Conservation (phyloP, 2,329 filamentous ascomycete genomes). For the Trichoderma pleuroti region DNA sequence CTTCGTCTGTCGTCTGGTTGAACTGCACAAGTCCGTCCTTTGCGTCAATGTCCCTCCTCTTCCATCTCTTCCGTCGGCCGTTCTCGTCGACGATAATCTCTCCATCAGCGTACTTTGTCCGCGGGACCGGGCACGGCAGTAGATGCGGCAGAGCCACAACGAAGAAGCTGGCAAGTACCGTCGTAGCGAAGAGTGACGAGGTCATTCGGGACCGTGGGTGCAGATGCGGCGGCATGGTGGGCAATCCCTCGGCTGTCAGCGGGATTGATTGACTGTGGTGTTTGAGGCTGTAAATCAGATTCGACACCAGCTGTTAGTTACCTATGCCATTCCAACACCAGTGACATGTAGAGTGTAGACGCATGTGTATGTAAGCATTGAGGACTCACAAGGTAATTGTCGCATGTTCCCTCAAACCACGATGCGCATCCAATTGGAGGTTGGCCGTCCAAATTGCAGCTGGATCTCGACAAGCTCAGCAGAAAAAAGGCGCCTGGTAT, state of each 20-base stretch:
- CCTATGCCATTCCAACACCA: neutral
- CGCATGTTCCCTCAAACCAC: constrained; percentile 22
- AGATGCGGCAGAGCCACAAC: constrained; percentile 89
- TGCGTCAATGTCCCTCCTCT: constrained; percentile 38
- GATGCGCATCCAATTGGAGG: constrained; percentile 9
- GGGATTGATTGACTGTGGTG: neutral
- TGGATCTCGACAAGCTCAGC: neutral
- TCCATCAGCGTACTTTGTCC: constrained; percentile 71
- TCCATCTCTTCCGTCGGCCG: constrained; percentile 44
- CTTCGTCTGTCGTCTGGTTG: constrained; percentile 37
- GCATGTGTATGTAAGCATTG: neutral
- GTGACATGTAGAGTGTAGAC: neutral
- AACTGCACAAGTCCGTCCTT: constrained; percentile 50
- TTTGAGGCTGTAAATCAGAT: neutral
- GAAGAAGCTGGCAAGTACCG: constrained; percentile 81
- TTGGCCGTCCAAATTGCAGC: neutral
- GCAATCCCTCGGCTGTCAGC: constrained; percentile 15
- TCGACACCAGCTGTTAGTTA: neutral
- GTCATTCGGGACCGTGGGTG: constrained; percentile 93
- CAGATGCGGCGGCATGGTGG: constrained; percentile 74
- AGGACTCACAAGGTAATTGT: constrained; percentile 22
- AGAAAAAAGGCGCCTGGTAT: constrained; percentile 18
- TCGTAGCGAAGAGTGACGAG: constrained; percentile 91
- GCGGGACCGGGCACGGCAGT: constrained; percentile 83
- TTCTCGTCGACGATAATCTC: constrained; percentile 46